Percentiles rank a stretch among this genome's conserved stretches.
These are phyloP conservation scores for Aureobasidium pullulans DNA, from an alignment of 2,329 filamentous ascomycete species.

Conservation along the genomic window DNA sequence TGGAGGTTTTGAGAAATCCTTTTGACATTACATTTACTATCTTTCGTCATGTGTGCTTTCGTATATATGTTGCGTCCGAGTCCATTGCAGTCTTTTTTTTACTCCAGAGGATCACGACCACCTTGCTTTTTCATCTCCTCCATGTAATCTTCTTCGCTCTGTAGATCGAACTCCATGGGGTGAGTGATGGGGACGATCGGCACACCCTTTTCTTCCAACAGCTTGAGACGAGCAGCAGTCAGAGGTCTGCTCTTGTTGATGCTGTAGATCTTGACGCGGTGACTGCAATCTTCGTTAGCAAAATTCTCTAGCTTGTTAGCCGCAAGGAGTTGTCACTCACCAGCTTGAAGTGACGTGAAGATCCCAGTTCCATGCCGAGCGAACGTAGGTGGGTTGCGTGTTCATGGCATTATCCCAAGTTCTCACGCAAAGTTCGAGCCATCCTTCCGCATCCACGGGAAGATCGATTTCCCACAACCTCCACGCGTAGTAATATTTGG, in stretches of 20 bases:
- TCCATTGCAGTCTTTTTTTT: background rate
- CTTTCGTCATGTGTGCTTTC: no score
- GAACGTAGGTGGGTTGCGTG: constrained; percentile 38
- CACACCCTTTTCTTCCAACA: constrained; percentile 43
- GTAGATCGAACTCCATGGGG: constrained; percentile 44
- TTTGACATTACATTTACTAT: no score
- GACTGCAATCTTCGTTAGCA: constrained; percentile 26
- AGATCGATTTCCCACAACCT: constrained; percentile 56
- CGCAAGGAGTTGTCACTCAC: background rate
- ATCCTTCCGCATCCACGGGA: constrained; percentile 47
- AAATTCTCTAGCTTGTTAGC: background rate
- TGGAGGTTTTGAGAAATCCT: no score
- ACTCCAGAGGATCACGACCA: constrained; percentile 39
- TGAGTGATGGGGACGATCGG: constrained; percentile 48
- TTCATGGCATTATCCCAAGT: constrained; percentile 42
- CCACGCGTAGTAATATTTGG: constrained; percentile 59
- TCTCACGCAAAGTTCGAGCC: constrained; percentile 38
- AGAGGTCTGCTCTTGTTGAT: constrained; percentile 46
- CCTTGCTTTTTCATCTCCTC: constrained; percentile 33
- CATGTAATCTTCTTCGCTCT: constrained; percentile 44
- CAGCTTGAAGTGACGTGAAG: constrained; percentile 56
- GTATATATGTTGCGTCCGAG: no score
- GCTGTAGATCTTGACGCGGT: constrained; percentile 55
- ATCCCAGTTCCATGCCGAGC: constrained; percentile 53
- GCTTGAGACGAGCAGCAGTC: constrained; percentile 44